Percentiles rank a stretch among this genome's conserved stretches.
phyloP scores from a whole-genome alignment of 495 filamentous ascomycete genomes.

The Aspergillus haitiensis region DNA sequence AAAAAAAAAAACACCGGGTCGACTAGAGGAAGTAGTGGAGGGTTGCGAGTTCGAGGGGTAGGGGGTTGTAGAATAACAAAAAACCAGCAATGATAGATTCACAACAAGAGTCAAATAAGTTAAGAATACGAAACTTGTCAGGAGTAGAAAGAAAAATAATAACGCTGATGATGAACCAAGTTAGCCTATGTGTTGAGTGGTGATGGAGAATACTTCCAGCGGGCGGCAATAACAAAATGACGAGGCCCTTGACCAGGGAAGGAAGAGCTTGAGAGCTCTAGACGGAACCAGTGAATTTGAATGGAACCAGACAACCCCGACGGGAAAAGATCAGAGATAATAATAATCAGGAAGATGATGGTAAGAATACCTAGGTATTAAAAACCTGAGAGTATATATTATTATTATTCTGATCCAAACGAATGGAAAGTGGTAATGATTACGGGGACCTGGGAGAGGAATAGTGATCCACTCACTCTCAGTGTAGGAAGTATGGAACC shows the following conservation, averaged over 20 bases:
- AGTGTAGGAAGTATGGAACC: not conserved
- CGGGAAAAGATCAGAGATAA: not conserved
- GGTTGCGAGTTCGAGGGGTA: not conserved
- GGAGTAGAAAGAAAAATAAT: not conserved
- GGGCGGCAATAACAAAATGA: not conserved
- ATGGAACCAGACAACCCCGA: not conserved
- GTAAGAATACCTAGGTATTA: no score
- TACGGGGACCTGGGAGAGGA: not conserved
- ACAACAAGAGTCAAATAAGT: not conserved
- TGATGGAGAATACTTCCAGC: slow-evolving; percentile 5
- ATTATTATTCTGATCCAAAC: no score
- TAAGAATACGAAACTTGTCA: not conserved
- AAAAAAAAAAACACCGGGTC: not conserved
- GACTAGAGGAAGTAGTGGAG: not conserved
- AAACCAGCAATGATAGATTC: not conserved
- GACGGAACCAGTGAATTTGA: not conserved
- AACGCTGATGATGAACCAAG: not conserved
- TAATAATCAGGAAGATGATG: not conserved
- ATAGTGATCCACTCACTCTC: not conserved
- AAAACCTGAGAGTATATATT: no score
- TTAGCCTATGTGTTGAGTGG: not conserved
- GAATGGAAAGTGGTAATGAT: not conserved
- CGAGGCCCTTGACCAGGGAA: not conserved
- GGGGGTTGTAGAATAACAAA: not conserved
- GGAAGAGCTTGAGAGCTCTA: not conserved